Evolutionary conservation across 2,329 filamentous ascomycete species (phyloP).

Genomic region (Colletotrichum higginsianum): DNA sequence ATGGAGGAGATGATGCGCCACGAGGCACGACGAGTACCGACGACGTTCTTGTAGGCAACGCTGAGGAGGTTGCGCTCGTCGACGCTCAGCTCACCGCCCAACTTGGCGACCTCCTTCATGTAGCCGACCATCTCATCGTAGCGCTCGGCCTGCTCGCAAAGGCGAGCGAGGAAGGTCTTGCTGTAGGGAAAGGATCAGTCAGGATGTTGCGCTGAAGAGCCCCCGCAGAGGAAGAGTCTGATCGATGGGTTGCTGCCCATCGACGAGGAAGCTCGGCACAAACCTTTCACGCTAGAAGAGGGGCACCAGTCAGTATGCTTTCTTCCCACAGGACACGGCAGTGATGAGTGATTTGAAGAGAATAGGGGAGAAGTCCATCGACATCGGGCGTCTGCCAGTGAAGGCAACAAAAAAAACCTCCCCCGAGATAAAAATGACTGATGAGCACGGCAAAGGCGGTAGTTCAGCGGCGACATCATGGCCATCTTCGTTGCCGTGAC

Average conservation of each 20-base stretch:
- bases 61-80: conserved; percentile 99
- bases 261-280: conserved; percentile 46
- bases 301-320: conserved; percentile 54
- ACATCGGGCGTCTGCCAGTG: background rate
- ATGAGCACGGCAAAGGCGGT: background rate
- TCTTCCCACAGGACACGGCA: conserved; percentile 20
- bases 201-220: conserved; percentile 19
- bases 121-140: conserved; percentile 99
- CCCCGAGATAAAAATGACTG: background rate
- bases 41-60: conserved; percentile 99
- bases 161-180: conserved; percentile 99
- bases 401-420: background rate
- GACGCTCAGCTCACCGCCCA: conserved; percentile 85
- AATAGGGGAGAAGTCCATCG: background rate
- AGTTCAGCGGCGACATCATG: conserved; percentile 18
- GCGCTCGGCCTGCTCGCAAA: conserved; percentile 99
- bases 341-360: conserved; percentile 29
- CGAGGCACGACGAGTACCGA: conserved; percentile 96
- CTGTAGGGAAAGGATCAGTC: conserved; percentile 62
- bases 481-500: conserved; percentile 20
- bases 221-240: conserved; percentile 33
- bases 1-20: conserved; percentile 99
- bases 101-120: conserved; percentile 99
- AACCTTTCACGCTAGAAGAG: conserved; percentile 78
- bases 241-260: conserved; percentile 29